Conservation (phyloP, 164 flowering plant species). For the Vitis rupestris region DNA sequence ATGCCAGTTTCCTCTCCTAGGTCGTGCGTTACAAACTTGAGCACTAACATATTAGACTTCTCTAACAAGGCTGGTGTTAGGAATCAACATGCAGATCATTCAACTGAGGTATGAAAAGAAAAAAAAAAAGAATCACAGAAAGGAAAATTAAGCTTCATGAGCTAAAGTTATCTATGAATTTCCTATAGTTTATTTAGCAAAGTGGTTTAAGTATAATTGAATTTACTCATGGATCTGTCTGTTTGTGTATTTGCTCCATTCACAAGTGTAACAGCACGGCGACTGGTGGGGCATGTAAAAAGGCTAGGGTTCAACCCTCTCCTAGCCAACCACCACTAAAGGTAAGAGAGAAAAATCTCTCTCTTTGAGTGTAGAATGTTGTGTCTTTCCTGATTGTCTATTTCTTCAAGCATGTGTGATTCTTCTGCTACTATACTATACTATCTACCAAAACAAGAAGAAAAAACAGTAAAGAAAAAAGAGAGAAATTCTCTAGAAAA, state of each 20-base stretch:
- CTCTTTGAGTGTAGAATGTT: not conserved
- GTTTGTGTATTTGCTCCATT: not conserved
- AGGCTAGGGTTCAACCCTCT: slow-evolving; percentile 41
- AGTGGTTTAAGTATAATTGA: not conserved
- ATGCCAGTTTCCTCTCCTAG: slow-evolving; percentile 31
- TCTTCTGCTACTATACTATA: not conserved
- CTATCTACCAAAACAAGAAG: not conserved
- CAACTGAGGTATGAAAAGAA: slow-evolving; percentile 27
- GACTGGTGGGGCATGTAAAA: slow-evolving; percentile 33
- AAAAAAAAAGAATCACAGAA: too few species aligned
- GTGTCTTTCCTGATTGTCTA: slow-evolving; percentile 22
- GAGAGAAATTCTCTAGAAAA: not conserved
- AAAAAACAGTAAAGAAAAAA: not conserved
- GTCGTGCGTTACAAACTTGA: slow-evolving; percentile 31
- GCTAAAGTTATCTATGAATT: too few species aligned
- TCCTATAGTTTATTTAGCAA: too few species aligned
- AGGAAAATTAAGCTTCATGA: too few species aligned
- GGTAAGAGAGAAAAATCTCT: slow-evolving; percentile 13
- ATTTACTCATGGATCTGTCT: not conserved
- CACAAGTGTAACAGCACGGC: slow-evolving; percentile 34
- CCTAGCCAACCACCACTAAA: slow-evolving; percentile 41
- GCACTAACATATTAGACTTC: slow-evolving; percentile 32
- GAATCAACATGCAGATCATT: slow-evolving; percentile 25
- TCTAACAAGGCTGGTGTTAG: slow-evolving; percentile 20
- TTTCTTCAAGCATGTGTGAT: slow-evolving; percentile 15